Percentiles rank a stretch among this genome's conserved stretches.
These are phyloP conservation scores for Leishmania tarentolae DNA, from an alignment of 208 protist genomes.

Conservation along the genomic window DNA sequence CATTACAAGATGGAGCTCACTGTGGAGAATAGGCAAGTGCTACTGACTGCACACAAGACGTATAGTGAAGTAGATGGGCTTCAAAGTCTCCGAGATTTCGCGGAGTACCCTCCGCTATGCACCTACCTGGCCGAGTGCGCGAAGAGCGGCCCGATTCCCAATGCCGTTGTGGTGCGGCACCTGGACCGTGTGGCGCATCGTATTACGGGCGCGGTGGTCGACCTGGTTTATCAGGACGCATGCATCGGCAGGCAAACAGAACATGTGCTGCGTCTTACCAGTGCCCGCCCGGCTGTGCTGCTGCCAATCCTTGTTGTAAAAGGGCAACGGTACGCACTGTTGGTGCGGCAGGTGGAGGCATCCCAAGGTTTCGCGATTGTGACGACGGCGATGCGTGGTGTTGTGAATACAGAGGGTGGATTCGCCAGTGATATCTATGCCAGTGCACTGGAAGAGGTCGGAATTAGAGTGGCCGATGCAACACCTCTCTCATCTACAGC, in stretches of 20 bases:
- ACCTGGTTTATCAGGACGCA: constrained; percentile 52
- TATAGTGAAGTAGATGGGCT: constrained; percentile 46
- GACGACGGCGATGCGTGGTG: constrained; percentile 52
- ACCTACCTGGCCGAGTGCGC: constrained; percentile 43
- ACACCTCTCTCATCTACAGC: constrained; percentile 12
- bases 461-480: constrained; percentile 32
- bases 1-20: constrained; percentile 50
- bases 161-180: constrained; percentile 51
- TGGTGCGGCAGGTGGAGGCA: constrained; percentile 40
- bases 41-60: constrained; percentile 74
- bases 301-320: constrained; percentile 50
- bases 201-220: constrained; percentile 55
- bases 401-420: constrained; percentile 21
- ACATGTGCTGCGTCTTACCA: constrained; percentile 41
- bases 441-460: constrained; percentile 30
- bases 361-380: constrained; percentile 39
- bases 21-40: constrained; percentile 39
- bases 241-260: constrained; percentile 20
- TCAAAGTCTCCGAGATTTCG: constrained; percentile 41
- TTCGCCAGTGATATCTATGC: constrained; percentile 31
- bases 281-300: constrained; percentile 40
- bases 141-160: constrained; percentile 39
- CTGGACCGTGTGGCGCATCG: constrained; percentile 66
- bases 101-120: constrained; percentile 52
- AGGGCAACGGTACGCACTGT: constrained; percentile 38